These are phyloP conservation scores for Pyrenophora seminiperda DNA, from an alignment of 2,329 filamentous ascomycete genomes.

Conservation along the genomic window DNA sequence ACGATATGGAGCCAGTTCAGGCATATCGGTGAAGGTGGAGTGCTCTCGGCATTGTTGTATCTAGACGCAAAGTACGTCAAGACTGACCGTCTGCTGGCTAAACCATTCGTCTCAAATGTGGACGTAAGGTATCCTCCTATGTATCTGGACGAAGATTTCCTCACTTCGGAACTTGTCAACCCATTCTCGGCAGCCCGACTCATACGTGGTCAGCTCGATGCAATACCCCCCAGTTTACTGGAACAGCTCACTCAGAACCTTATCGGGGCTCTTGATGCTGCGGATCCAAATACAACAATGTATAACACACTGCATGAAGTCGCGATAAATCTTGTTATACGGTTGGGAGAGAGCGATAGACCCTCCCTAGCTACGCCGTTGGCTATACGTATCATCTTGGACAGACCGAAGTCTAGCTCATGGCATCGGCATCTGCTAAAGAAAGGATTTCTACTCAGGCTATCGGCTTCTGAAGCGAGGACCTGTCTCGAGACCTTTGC, in stretches of 20 bases:
- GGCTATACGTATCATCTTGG: constrained; percentile 35
- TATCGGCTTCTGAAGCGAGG: constrained; percentile 39
- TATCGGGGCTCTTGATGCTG: constrained; percentile 10
- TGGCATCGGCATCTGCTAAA: constrained; percentile 50
- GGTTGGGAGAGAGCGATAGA: constrained; percentile 37
- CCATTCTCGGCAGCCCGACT: constrained; percentile 4
- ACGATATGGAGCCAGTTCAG: constrained; percentile 19
- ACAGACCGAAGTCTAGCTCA: constrained; percentile 48
- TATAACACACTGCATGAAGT: constrained; percentile 24
- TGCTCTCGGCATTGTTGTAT: constrained; percentile 43
- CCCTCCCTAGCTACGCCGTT: constrained; percentile 38
- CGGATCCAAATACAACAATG: constrained; percentile 4
- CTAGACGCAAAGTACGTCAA: constrained; percentile 32
- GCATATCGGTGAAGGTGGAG: constrained; percentile 38
- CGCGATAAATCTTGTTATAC: constrained; percentile 31
- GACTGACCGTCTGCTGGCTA: constrained; percentile 25
- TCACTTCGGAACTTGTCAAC: constrained; percentile 21
- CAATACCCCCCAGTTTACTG: constrained; percentile 29
- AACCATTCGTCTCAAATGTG: constrained; percentile 30
- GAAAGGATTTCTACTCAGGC: constrained; percentile 36
- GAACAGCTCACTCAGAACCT: constrained; percentile 21
- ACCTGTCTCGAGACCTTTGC: constrained; percentile 38
- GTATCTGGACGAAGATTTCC: constrained; percentile 42
- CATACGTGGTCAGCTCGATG: constrained; percentile 12
- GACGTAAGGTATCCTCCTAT: constrained; percentile 41